These are phyloP conservation scores for Mycocalia duriaeana DNA, from an alignment of 1,284 basidiomycete genomes.

Conservation along the genomic window DNA sequence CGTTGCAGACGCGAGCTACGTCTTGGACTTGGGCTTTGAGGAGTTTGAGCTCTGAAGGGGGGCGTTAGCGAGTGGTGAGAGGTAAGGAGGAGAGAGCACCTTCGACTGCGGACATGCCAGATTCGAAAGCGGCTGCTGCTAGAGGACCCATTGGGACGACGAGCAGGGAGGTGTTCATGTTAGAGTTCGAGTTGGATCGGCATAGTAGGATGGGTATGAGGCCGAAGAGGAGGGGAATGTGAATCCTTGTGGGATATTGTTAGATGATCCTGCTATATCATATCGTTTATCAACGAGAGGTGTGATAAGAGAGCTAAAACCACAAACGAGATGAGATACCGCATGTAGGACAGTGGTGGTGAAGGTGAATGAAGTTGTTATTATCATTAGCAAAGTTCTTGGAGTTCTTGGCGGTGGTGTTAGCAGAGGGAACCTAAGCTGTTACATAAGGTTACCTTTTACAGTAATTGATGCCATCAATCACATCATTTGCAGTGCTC, in stretches of 20 bases:
- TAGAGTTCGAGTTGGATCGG: conserved; percentile 1
- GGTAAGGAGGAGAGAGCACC: too few species aligned
- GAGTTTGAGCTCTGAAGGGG: conserved; percentile 76
- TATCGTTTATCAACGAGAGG: not conserved
- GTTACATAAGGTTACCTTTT: too few species aligned
- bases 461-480: too few species aligned
- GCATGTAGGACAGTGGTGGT: too few species aligned
- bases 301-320: not conserved
- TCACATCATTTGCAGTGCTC: too few species aligned
- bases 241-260: not conserved
- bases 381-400: too few species aligned
- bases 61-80: too few species aligned
- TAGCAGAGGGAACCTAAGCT: too few species aligned
- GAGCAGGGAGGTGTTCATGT: conserved; percentile 32
- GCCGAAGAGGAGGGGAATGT: not conserved
- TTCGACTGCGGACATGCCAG: conserved; percentile 66
- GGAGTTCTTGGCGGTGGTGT: too few species aligned
- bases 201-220: not conserved
- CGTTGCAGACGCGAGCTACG: conserved; percentile 85
- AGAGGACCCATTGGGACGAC: conserved; percentile 53
- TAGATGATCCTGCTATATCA: not conserved
- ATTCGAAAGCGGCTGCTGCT: conserved; percentile 56
- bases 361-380: too few species aligned
- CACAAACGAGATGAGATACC: not conserved
- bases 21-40: conserved; percentile 90